Base-by-base conservation (phyloP, 2,329 filamentous ascomycete genomes). In the Pseudonectria buxi region DNA sequence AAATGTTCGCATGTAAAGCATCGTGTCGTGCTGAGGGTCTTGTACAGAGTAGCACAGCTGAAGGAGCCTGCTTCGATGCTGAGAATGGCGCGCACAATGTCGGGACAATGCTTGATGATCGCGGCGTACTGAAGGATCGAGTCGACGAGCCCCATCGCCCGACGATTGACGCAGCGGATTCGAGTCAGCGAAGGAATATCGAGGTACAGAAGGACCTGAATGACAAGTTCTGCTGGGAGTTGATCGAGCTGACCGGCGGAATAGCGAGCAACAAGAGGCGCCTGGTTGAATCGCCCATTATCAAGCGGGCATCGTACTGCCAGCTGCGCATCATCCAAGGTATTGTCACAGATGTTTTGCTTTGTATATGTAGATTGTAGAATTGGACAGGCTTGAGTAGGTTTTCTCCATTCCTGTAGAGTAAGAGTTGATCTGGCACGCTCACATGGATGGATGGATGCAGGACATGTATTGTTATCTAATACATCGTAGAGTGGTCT, bases 1-100 rank as follows among this genome's bases (percentile, higher is more conserved):
- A 65, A 63, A n/a, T 51, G 47, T 13, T 53, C 49, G 50, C 64
- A 68, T 7, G 31, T 45, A 31, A 51, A 47, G 46, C 65, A 68
- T 29, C 50, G 32, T 10, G 41, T 37, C 13, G 46, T 57, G 33
- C 37, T 54, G 24, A 68, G 50, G 14, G 49, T 58, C 12, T 51
- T 24, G 47, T 56, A 61, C 12, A 68, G 51, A 3, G 49, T 40
- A 24, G 47, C 33, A 36, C 54, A 62, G 34, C 51, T 46, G 45
- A 59, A 58, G 26, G 36, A 35, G 9, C 39, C 46, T 30, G 59
- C 54, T 22, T 53, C 31, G 31, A 63, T 58, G 49, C 51, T 58
- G 32, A 63, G 28, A 32, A 59, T 53, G 24, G 51, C 57, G 41
- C 54, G 58, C 30, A 59, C 44, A 28, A 57, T 40, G 33, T 55